Evolutionary conservation across 1,139 yeast species (phyloP).

Genomic region (Sugiyamaella neomexicana): DNA sequence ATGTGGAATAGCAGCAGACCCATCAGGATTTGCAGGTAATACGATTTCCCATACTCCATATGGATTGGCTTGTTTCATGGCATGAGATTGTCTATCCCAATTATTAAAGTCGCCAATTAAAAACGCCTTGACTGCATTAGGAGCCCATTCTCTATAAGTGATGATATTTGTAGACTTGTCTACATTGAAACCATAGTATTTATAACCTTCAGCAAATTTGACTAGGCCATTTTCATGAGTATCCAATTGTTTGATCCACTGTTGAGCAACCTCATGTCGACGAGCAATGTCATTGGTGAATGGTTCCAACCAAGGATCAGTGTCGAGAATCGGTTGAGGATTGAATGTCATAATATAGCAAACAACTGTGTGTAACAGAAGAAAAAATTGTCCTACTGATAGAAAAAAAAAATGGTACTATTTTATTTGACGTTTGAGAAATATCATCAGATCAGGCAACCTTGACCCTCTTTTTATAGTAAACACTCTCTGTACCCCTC

Average conservation of each 20-base stretch:
- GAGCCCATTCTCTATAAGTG: conserved; percentile 80
- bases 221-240: conserved; percentile 50
- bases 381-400: neutral
- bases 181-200: conserved; percentile 74
- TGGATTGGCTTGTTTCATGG: conserved; percentile 52
- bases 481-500: neutral
- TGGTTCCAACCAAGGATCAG: conserved; percentile 90
- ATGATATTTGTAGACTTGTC: conserved; percentile 53
- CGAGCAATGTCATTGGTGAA: conserved; percentile 59
- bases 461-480: conserved; percentile 4
- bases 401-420: neutral
- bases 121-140: conserved; percentile 72
- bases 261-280: conserved; percentile 55
- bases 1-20: conserved; percentile 71
- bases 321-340: conserved; percentile 42
- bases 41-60: conserved; percentile 70
- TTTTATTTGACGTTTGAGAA: neutral
- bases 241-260: conserved; percentile 54
- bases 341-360: neutral
- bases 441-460: neutral
- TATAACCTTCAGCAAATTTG: conserved; percentile 60
- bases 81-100: conserved; percentile 68
- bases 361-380: too few species aligned
- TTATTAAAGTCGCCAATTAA: conserved; percentile 87
- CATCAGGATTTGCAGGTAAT: conserved; percentile 50